Evolutionary conservation across 2,329 filamentous ascomycete species (phyloP).

Genomic region (Aureobasidium sp.): DNA sequence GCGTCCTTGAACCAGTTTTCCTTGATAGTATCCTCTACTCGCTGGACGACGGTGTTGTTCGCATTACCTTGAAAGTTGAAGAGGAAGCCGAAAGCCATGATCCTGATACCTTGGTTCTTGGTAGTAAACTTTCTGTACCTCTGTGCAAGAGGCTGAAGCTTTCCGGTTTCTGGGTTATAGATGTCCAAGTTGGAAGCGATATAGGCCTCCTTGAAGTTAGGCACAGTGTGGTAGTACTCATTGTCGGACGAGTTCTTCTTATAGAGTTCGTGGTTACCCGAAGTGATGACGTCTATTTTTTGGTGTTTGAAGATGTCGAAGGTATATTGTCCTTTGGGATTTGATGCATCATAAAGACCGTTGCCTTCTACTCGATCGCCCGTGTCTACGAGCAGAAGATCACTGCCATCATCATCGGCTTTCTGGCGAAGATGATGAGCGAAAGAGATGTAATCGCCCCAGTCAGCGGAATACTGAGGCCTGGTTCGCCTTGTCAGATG

Average conservation of each 20-base stretch:
- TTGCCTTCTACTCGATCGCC: slow-evolving; percentile 92
- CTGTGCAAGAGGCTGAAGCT: slow-evolving; percentile 68
- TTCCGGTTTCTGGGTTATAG: slow-evolving; percentile 62
- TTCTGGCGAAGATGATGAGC: slow-evolving; percentile 70
- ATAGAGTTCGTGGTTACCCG: slow-evolving; percentile 95
- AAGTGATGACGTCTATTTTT: slow-evolving; percentile 73
- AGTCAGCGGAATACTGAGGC: slow-evolving; percentile 88
- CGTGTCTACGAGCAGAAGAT: slow-evolving; percentile 90
- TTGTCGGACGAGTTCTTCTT: slow-evolving; percentile 66
- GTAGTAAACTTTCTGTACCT: slow-evolving; percentile 87
- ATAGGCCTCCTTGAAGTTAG: slow-evolving; percentile 73
- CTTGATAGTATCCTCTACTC: slow-evolving; percentile 71
- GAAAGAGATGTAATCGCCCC: slow-evolving; percentile 97
- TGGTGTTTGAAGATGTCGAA: slow-evolving; percentile 83
- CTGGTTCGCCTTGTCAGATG: slow-evolving; percentile 35
- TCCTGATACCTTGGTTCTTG: slow-evolving; percentile 74
- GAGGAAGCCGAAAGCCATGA: slow-evolving; percentile 87
- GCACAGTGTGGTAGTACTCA: slow-evolving; percentile 74
- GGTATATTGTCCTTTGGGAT: slow-evolving; percentile 80
- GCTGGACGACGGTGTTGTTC: slow-evolving; percentile 81
- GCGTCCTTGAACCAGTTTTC: slow-evolving; percentile 85
- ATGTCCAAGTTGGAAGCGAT: slow-evolving; percentile 92
- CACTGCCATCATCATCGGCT: slow-evolving; percentile 70
- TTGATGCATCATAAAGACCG: slow-evolving; percentile 84
- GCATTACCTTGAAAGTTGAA: slow-evolving; percentile 89